Conservation (phyloP, 345 rosid species). For the Pugionium cornutum region DNA sequence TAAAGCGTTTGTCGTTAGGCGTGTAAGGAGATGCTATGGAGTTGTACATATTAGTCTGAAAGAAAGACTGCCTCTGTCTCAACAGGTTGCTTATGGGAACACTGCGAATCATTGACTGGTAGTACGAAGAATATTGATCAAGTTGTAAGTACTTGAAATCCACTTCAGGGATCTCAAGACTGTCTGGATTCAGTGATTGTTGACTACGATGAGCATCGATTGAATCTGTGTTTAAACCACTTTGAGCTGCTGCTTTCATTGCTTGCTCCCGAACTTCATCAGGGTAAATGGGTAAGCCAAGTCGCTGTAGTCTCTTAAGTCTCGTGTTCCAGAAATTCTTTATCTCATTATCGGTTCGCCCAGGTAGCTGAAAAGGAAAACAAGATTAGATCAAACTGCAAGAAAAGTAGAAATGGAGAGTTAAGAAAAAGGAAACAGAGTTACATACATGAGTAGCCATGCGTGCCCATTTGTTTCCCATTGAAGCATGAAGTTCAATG, state of each 20-base stretch:
- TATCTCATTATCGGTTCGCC: slow-evolving; percentile 77
- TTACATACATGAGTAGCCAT: slow-evolving; percentile 56
- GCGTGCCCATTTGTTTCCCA: slow-evolving; percentile 62
- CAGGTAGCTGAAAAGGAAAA: slow-evolving; percentile 51
- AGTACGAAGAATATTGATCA: slow-evolving; percentile 2
- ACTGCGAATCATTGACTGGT: slow-evolving; percentile 17
- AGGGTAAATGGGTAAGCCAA: slow-evolving; percentile 64
- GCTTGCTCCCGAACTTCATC: slow-evolving; percentile 49
- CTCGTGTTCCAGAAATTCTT: slow-evolving; percentile 77
- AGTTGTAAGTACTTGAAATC: slow-evolving; percentile 48
- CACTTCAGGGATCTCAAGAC: slow-evolving; percentile 52
- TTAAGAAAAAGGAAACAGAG: background rate
- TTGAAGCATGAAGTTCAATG: slow-evolving; percentile 53
- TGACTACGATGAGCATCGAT: slow-evolving; percentile 38
- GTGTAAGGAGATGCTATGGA: slow-evolving; percentile 14
- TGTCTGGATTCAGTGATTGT: slow-evolving; percentile 43
- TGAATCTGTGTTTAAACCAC: slow-evolving; percentile 33
- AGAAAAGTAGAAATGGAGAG: background rate
- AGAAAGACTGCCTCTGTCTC: slow-evolving; percentile 6
- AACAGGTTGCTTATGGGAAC: slow-evolving; percentile 1
- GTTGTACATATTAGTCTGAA: slow-evolving; percentile 25
- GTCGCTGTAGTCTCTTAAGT: slow-evolving; percentile 55
- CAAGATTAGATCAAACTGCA: background rate
- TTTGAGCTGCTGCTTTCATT: slow-evolving; percentile 42
- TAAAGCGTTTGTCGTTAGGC: slow-evolving; percentile 14